Evolutionary conservation across 768 basidiomycete genomes (phyloP).

Genomic region (Pleurotus eryngii): DNA sequence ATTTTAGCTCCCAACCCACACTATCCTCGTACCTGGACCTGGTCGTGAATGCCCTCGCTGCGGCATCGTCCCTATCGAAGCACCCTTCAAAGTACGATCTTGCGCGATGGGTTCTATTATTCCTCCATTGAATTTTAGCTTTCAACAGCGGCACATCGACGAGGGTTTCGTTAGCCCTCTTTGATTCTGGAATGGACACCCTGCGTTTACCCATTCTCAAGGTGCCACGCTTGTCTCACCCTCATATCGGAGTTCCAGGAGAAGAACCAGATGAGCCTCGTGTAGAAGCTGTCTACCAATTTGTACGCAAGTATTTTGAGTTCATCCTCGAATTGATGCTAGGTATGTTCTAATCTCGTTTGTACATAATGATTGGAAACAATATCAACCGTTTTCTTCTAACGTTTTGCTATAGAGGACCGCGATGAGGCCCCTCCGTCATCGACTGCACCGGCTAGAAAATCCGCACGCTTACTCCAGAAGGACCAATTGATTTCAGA

Average conservation of each 20-base stretch:
- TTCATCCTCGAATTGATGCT: constrained; percentile 4
- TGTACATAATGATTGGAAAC: neutral
- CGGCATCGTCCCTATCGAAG: constrained; percentile 28
- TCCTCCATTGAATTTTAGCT: neutral
- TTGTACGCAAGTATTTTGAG: constrained; percentile 56
- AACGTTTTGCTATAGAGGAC: no score
- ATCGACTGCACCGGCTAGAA: no score
- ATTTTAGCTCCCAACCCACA: constrained; percentile 12
- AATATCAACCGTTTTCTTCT: neutral
- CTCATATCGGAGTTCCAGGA: neutral
- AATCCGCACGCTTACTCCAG: no score
- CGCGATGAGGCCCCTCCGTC: no score
- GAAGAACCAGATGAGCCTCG: constrained; percentile 9
- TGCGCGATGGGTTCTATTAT: constrained; percentile 15
- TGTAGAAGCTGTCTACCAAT: constrained; percentile 33
- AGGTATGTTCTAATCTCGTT: no score
- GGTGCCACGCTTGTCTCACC: constrained; percentile 13
- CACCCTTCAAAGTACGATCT: constrained; percentile 14
- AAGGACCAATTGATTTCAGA: no score
- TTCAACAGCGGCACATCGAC: neutral
- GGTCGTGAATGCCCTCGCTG: constrained; percentile 43
- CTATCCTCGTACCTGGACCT: constrained; percentile 52
- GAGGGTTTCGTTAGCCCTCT: constrained; percentile 41
- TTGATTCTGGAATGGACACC: constrained; percentile 56
- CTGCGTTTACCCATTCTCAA: constrained; percentile 47